Conservation (phyloP, 805 yeast species). For the Wickerhamiella parazyma region DNA sequence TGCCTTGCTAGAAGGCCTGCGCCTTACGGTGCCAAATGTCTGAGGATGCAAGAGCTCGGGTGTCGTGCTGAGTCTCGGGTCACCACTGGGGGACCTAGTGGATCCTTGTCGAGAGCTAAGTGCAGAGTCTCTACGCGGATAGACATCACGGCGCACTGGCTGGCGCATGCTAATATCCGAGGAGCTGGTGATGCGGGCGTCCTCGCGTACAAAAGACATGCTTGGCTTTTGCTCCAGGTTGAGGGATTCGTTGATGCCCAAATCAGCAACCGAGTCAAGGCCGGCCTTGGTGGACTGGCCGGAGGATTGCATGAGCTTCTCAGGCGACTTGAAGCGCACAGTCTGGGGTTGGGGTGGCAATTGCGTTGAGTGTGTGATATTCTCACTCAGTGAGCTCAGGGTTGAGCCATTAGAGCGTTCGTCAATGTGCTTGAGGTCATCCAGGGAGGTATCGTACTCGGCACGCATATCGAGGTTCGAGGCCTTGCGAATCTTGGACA, state of each 20-base stretch:
- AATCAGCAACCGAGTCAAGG: neutral
- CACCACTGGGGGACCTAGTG: neutral
- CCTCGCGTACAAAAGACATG: slow-evolving; percentile 4
- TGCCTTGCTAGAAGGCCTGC: neutral
- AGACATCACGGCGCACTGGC: neutral
- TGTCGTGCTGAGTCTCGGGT: neutral
- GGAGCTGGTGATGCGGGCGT: neutral
- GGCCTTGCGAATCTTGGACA: slow-evolving; percentile 10
- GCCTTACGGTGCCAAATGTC: neutral
- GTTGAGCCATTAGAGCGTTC: slow-evolving; percentile 11
- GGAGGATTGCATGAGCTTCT: neutral
- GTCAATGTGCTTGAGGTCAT: slow-evolving; percentile 10
- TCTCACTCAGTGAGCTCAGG: slow-evolving; percentile 5
- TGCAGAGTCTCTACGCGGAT: neutral
- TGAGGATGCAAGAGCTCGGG: neutral
- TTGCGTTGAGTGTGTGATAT: neutral
- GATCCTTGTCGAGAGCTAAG: neutral
- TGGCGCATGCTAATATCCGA: neutral
- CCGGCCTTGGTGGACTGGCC: too few relatives aligned
- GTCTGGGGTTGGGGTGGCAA: neutral
- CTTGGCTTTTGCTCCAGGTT: slow-evolving; percentile 2
- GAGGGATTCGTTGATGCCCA: neutral
- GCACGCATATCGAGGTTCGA: slow-evolving; percentile 6
- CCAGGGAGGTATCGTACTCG: slow-evolving; percentile 9
- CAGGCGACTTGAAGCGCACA: slow-evolving; percentile 5